Evolutionary conservation across 129 eudicot species (phyloP), one percentile per base, ranked within the genome.

Genomic region (Mikania micrantha): DNA sequence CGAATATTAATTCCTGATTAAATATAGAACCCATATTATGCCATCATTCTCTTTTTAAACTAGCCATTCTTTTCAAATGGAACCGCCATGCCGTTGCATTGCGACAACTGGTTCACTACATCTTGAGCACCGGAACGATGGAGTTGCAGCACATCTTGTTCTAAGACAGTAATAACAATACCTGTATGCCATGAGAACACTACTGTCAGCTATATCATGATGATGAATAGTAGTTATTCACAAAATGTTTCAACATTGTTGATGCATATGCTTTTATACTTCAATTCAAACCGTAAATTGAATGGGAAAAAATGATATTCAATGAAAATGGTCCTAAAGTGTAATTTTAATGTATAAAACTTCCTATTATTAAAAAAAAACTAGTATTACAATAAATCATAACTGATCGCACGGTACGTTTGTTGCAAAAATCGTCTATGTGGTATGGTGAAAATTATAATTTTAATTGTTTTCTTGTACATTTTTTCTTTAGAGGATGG

Each of bases 101-200:
- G 95, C 99, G 64, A 85, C 87, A 60, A 94, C 97, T 1, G 97
- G 93, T 70, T 89, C 90, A 50, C 75, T 87, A 56, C 99, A 89
- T 66, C 99, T 81, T 20, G 86, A 62, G 83, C 97, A 94, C 78
- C 95, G 74, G 72, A 94, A 94, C 9, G 95, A 77, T 40, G 83
- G 80, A 65, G 90, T 38, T 24, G 95, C 88, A 21, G 92, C 86
- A 70, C 99, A 94, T 52, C 97, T 77, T 47, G 99, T 94, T 81
- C 85, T 87, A 75, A 94, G 99, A 76, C 99, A 94, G 50, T 89
- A 94, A 65, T 94, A 76, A 60, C 80, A 76, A 27, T 76, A 76
- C 80, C 80, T 76, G 64, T 25, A 22, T 9, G 17, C 32, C 6
- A 66, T 53, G 60, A 75, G 22, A 60, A 21, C 27, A 44, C 38